Percentiles rank a stretch among this genome's conserved stretches.
These are phyloP conservation scores for Phytophthora rubi DNA, from an alignment of 352 stramenopile genomes.

Conservation along the genomic window DNA sequence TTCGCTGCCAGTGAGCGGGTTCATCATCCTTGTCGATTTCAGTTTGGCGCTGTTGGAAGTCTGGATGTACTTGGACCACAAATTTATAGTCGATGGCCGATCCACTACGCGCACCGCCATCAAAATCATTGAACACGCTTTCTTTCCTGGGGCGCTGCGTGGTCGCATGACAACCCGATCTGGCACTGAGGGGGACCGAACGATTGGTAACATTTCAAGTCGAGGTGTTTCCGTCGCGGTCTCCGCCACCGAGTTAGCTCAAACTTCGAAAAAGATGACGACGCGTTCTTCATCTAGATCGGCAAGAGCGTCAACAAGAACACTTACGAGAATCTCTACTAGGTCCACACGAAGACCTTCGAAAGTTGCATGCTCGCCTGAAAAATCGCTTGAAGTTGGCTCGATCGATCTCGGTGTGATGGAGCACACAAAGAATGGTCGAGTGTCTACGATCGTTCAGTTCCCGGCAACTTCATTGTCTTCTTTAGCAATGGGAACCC, in stretches of 20 bases:
- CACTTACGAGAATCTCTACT: neutral
- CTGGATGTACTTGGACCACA: conserved; percentile 31
- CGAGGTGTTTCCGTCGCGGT: neutral
- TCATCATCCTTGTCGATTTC: conserved; percentile 35
- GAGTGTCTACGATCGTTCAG: neutral
- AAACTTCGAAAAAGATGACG: neutral
- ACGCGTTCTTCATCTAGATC: neutral
- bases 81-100: conserved; percentile 27
- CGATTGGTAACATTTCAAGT: neutral
- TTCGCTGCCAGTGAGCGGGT: conserved; percentile 6
- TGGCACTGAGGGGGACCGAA: neutral
- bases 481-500: neutral
- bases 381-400: neutral
- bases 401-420: conserved; percentile 5
- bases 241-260: neutral
- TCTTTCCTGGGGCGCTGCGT: conserved; percentile 14
- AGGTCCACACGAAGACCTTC: conserved; percentile 3
- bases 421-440: neutral
- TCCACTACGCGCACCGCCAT: conserved; percentile 17
- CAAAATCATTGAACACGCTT: conserved; percentile 32
- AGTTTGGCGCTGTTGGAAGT: conserved; percentile 20
- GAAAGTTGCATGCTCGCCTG: conserved; percentile 12
- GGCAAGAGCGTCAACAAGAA: neutral
- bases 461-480: neutral
- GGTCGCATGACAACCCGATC: neutral